These are phyloP conservation scores for Malania oleifera DNA, from an alignment of 164 flowering plant genomes.

Conservation along the genomic window DNA sequence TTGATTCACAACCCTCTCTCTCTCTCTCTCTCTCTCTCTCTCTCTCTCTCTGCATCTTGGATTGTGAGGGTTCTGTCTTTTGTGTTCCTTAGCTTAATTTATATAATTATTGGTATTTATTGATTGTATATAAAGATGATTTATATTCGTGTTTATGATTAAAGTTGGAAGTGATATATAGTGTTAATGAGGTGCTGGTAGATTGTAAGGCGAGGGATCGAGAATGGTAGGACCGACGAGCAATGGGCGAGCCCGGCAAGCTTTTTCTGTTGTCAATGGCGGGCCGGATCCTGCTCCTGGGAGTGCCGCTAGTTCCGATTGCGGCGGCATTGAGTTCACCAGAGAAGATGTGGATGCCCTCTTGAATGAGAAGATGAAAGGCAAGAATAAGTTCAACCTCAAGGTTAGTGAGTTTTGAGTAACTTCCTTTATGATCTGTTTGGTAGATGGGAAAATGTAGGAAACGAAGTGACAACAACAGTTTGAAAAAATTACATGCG, in stretches of 20 bases:
- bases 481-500: neutral
- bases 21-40: neutral
- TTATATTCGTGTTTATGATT: constrained; percentile 1
- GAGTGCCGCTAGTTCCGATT: constrained; percentile 59
- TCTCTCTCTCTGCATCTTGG: neutral
- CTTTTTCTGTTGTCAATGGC: constrained; percentile 57
- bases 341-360: constrained; percentile 78
- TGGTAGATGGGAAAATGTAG: neutral
- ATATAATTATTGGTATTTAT: neutral
- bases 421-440: neutral
- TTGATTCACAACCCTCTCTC: neutral
- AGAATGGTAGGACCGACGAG: constrained; percentile 55
- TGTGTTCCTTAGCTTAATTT: neutral
- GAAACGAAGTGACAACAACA: no score
- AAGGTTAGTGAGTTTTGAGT: constrained; percentile 40
- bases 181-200: constrained; percentile 37
- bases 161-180: constrained; percentile 32
- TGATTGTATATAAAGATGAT: neutral
- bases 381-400: constrained; percentile 64
- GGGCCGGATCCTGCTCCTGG: constrained; percentile 41
- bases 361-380: constrained; percentile 64
- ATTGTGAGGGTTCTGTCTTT: neutral
- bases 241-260: constrained; percentile 41
- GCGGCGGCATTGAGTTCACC: constrained; percentile 56
- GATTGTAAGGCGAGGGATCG: constrained; percentile 58